Conservation (phyloP, 768 basidiomycete species). For the Zangia roseola region DNA sequence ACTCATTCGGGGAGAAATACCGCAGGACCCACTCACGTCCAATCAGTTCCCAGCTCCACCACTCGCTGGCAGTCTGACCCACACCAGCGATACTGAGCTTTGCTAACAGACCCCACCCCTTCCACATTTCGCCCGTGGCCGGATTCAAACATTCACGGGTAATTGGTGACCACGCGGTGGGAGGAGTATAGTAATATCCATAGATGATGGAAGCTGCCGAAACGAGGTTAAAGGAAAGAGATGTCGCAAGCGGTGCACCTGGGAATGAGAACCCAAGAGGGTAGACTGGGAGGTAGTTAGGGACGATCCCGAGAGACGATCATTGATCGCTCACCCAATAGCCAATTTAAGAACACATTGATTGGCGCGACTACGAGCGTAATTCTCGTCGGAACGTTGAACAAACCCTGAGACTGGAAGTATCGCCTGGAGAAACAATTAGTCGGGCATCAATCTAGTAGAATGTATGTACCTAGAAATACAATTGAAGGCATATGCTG, state of each 20-base stretch:
- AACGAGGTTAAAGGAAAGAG: conserved; percentile 87
- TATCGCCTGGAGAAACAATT: conserved; percentile 35
- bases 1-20: not conserved
- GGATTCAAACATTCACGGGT: conserved; percentile 38
- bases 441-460: not conserved
- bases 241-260: conserved; percentile 89
- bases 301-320: conserved; percentile 1
- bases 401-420: conserved; percentile 83
- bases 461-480: conserved; percentile 44
- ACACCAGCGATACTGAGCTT: conserved; percentile 83
- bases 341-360: conserved; percentile 79
- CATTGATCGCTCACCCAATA: conserved; percentile 59
- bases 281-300: conserved; percentile 25
- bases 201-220: conserved; percentile 59
- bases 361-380: conserved; percentile 81
- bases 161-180: conserved; percentile 71
- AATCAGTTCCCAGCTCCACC: conserved; percentile 96
- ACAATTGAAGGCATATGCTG: conserved; percentile 62
- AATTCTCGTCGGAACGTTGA: conserved; percentile 82
- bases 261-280: conserved; percentile 82
- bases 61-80: conserved; percentile 81
- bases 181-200: conserved; percentile 57
- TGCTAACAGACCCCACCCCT: conserved; percentile 62
- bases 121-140: conserved; percentile 60
- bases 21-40: conserved; percentile 36